Percentiles rank a stretch among this genome's conserved stretches.
phyloP scores from a whole-genome alignment of 2,329 filamentous ascomycete species.

The Pestalotiopsis fici region DNA sequence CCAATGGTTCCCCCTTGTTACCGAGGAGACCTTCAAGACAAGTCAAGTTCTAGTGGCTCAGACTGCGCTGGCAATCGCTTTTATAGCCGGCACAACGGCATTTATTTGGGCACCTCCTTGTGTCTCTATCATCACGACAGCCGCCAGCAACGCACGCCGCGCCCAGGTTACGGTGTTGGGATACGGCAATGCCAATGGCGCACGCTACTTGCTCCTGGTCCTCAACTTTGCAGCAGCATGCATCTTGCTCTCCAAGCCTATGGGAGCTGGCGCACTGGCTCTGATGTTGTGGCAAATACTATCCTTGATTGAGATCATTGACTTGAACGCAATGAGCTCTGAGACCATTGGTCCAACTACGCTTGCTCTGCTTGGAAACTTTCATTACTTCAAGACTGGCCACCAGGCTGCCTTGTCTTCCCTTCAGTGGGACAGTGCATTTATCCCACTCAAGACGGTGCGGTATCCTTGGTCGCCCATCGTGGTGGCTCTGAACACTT shows the following conservation, averaged over 20 bases:
- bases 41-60: slow-evolving; percentile 79
- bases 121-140: slow-evolving; percentile 66
- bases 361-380: slow-evolving; percentile 85
- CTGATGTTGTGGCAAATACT: slow-evolving; percentile 88
- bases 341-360: slow-evolving; percentile 81
- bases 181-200: slow-evolving; percentile 90
- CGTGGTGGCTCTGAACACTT: slow-evolving; percentile 81
- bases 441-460: slow-evolving; percentile 81
- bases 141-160: slow-evolving; percentile 39
- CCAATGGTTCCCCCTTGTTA: slow-evolving; percentile 68
- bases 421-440: slow-evolving; percentile 96
- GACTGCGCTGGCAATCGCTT: slow-evolving; percentile 73
- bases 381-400: slow-evolving; percentile 97
- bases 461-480: slow-evolving; percentile 89
- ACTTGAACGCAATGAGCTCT: slow-evolving; percentile 60
- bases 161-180: slow-evolving; percentile 78
- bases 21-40: slow-evolving; percentile 68
- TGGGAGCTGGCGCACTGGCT: slow-evolving; percentile 84
- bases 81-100: slow-evolving; percentile 81
- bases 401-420: slow-evolving; percentile 86
- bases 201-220: slow-evolving; percentile 83
- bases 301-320: slow-evolving; percentile 67
- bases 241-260: slow-evolving; percentile 86
- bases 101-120: slow-evolving; percentile 87
- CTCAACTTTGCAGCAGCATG: slow-evolving; percentile 77